Percentiles rank a stretch among this genome's conserved stretches.
phyloP scores from a whole-genome alignment of 139 green algal species.

The Ettlia oleoabundans region DNA sequence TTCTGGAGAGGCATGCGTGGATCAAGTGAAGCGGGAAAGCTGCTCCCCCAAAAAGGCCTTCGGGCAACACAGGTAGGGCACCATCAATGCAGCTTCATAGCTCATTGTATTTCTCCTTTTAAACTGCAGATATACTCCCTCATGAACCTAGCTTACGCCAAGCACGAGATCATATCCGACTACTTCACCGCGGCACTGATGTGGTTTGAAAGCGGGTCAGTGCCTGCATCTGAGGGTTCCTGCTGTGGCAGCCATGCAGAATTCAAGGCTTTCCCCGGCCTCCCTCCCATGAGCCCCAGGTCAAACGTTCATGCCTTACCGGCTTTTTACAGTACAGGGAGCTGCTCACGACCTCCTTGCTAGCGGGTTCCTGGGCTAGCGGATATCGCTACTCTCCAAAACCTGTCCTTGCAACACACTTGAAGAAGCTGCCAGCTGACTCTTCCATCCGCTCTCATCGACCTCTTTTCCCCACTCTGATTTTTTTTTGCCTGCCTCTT shows the following conservation, averaged over 20 bases:
- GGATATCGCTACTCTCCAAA: background rate
- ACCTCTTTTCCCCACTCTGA: background rate
- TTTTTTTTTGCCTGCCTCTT: background rate
- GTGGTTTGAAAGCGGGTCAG: conserved; percentile 29
- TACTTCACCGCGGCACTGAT: conserved; percentile 4
- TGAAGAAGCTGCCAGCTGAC: background rate
- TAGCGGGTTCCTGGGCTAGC: no score
- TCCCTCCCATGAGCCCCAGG: no score
- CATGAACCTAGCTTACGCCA: conserved; percentile 28
- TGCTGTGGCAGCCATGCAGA: no score
- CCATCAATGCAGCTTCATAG: background rate
- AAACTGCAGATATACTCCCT: conserved; percentile 9
- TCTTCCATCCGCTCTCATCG: background rate
- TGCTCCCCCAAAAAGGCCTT: no score
- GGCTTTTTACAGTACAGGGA: no score
- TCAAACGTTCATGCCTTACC: no score
- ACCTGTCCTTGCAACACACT: background rate
- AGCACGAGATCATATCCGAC: conserved; percentile 29
- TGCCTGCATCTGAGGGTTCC: no score
- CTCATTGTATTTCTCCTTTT: background rate
- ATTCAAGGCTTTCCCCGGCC: no score
- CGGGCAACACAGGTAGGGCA: no score
- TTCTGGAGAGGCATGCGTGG: no score
- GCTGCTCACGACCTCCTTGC: no score
- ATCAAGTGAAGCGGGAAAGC: no score